These are phyloP conservation scores for Phytomonas sp. DNA, from an alignment of 208 protist species.

Conservation along the genomic window DNA sequence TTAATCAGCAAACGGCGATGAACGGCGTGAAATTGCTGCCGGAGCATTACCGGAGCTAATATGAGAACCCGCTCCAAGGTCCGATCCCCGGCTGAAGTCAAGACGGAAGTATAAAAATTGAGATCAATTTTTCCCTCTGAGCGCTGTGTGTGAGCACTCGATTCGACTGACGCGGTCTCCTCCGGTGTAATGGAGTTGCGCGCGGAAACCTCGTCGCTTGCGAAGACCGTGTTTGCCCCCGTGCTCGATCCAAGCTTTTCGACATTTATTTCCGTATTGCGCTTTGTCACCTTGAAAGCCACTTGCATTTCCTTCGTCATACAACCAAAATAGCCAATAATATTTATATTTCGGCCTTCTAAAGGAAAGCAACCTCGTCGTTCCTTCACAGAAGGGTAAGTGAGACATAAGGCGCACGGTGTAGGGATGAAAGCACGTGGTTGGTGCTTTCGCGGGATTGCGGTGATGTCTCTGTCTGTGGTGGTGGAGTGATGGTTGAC, in stretches of 20 bases:
- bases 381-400: slow-evolving; percentile 63
- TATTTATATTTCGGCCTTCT: slow-evolving; percentile 61
- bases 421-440: slow-evolving; percentile 37
- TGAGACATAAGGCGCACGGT: slow-evolving; percentile 75
- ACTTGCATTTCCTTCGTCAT: slow-evolving; percentile 42
- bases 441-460: neutral
- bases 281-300: slow-evolving; percentile 62
- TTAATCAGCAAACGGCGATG: slow-evolving; percentile 22
- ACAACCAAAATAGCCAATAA: slow-evolving; percentile 80
- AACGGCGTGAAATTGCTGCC: slow-evolving; percentile 57
- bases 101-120: slow-evolving; percentile 53
- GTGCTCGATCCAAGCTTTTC: neutral
- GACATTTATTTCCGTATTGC: neutral
- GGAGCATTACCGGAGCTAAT: slow-evolving; percentile 69
- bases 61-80: slow-evolving; percentile 78
- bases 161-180: neutral
- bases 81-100: slow-evolving; percentile 70
- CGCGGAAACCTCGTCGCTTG: neutral
- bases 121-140: slow-evolving; percentile 11
- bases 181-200: neutral
- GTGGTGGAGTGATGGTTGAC: neutral
- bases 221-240: neutral
- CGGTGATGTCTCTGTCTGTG: neutral
- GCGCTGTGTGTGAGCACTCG: neutral
- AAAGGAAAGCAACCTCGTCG: slow-evolving; percentile 50